Conservation (phyloP, 164 flowering plant genomes). For the Platanus orientalis region DNA sequence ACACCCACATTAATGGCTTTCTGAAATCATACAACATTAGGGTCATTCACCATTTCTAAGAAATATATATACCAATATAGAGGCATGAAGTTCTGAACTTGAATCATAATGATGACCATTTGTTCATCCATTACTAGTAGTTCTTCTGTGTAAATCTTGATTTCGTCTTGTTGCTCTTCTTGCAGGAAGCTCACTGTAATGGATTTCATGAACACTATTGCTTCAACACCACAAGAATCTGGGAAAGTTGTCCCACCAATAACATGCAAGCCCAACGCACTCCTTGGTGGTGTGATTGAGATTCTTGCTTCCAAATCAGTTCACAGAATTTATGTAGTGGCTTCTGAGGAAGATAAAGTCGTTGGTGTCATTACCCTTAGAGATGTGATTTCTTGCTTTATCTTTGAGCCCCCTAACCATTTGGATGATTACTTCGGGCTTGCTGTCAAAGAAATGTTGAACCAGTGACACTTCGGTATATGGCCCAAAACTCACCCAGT, state of each 20-base stretch:
- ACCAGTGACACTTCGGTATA: slow-evolving; percentile 24
- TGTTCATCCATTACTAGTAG: too few species aligned
- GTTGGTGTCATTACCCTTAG: slow-evolving; percentile 82
- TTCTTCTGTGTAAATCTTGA: not conserved
- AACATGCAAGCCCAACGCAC: slow-evolving; percentile 57
- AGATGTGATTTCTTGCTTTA: slow-evolving; percentile 92
- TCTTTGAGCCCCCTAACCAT: slow-evolving; percentile 71
- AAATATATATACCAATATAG: too few species aligned
- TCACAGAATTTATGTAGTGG: slow-evolving; percentile 71
- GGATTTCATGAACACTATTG: slow-evolving; percentile 54
- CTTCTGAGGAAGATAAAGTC: slow-evolving; percentile 36
- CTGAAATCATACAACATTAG: not conserved
- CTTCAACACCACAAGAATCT: slow-evolving; percentile 31
- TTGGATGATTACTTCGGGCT: slow-evolving; percentile 54
- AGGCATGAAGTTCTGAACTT: too few species aligned
- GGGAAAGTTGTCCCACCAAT: slow-evolving; percentile 47
- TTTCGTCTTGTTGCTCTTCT: not conserved
- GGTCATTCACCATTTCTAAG: not conserved
- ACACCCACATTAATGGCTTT: not conserved
- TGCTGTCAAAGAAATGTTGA: slow-evolving; percentile 50
- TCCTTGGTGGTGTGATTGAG: slow-evolving; percentile 60
- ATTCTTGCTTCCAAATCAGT: slow-evolving; percentile 59
- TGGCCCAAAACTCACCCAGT: slow-evolving; percentile 5
- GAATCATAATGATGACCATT: too few species aligned
- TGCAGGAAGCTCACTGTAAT: slow-evolving; percentile 72